phyloP scores from a whole-genome alignment of 768 basidiomycete species.

The Xerocomellus dryophilus region DNA sequence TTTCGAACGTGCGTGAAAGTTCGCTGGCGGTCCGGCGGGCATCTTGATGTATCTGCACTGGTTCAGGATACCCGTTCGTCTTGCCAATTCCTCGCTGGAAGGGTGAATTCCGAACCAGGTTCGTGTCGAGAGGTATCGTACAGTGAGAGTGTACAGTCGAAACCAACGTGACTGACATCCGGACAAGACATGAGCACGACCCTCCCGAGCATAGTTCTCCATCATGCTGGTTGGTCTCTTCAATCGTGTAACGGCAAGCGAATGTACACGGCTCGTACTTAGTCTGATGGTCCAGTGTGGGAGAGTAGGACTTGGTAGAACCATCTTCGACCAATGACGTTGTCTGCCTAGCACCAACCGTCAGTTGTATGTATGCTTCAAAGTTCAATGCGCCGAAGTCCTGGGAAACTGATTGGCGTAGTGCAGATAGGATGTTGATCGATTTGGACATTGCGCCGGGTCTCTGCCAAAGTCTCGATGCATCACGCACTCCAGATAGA shows the following conservation, averaged over 20 bases:
- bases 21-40: slow-evolving; percentile 41
- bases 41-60: slow-evolving; percentile 43
- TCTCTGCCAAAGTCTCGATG: background rate
- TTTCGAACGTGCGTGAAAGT: slow-evolving; percentile 47
- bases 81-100: slow-evolving; percentile 7
- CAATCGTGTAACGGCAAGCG: too few relatives aligned
- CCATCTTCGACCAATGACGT: too few relatives aligned
- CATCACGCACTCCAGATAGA: slow-evolving; percentile 6
- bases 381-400: background rate
- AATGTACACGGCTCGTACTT: too few relatives aligned
- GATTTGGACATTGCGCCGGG: background rate
- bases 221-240: background rate
- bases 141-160: slow-evolving; percentile 6
- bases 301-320: too few relatives aligned
- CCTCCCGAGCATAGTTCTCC: background rate
- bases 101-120: background rate
- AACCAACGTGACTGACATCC: background rate
- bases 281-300: too few relatives aligned
- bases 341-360: too few relatives aligned
- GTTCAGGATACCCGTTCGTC: slow-evolving; percentile 31
- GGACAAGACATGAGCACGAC: background rate
- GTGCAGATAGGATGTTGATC: background rate
- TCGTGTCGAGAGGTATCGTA: slow-evolving; percentile 5
- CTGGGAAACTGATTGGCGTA: background rate
- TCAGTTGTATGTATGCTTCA: background rate